Evolutionary conservation across 192 early-diverging fungal genomes (phyloP), one percentile per base, ranked within the genome.

Genomic region (Coemansia asiatica): DNA sequence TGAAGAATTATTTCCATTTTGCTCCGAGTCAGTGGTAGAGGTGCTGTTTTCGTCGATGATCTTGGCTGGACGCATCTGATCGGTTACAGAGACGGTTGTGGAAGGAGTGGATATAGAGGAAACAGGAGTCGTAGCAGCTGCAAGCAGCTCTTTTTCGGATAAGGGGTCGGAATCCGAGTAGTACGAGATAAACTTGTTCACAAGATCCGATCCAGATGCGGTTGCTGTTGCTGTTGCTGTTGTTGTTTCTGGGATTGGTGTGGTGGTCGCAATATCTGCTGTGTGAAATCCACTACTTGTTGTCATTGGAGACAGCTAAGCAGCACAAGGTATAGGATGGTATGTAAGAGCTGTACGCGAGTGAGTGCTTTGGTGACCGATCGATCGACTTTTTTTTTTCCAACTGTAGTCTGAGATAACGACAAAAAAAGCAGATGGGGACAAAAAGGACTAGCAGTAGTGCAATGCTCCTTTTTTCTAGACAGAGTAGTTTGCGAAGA

Each of bases 101-200:
- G 67, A 61, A 23, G 66, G 62, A 9, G 61, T 31, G 6, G 71
- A 63, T 9, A 56, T 33, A 23, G 71, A 54, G 19, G 64, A 51
- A 10, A 44, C 56, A 5, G 49, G 53, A 4, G 65, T 62, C 15
- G 56, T 29, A 2, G 48, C 66, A 22, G 66, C 48, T 5, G 61
- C 36, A 27, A 58, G 40, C 54, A 72, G 60, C 60, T 66, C 71
- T 51, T 61, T 53, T 19, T 35, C 51, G 15, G 60, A 60, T 38
- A 53, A 46, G 29, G 54, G 25, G 16, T 66, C 70, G 25, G 64
- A 21, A 23, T 54, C 53, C 16, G 78, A 75, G 67, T 74, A 75
- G 69, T 75, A 72, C 19, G 63, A 69, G 31, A 81, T 60, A 44
- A 72, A 60, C 56, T 70, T 70, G 78, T 63, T 60, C 56, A 71